Evolutionary conservation across 2,329 filamentous ascomycete species (phyloP).

Genomic region (Stemphylium lycopersici): DNA sequence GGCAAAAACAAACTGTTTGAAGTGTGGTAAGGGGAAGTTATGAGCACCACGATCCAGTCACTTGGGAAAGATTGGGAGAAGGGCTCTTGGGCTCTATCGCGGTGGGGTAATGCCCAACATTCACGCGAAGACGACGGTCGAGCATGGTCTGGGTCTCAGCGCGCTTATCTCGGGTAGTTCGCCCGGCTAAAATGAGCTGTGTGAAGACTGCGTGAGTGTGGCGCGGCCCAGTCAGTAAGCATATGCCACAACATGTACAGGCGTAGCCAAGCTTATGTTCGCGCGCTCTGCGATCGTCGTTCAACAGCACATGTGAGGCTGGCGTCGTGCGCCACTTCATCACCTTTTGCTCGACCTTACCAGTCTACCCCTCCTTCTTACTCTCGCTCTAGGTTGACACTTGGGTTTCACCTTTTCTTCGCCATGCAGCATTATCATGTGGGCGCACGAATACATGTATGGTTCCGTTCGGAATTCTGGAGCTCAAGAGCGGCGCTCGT

Average conservation of each 20-base stretch:
- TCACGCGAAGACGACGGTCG: background rate
- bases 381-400: background rate
- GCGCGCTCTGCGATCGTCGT: conserved; percentile 1
- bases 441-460: background rate
- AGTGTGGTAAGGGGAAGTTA: conserved; percentile 1
- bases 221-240: background rate
- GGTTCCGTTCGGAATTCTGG: background rate
- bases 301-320: background rate
- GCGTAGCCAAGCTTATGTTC: background rate
- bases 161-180: conserved; percentile 1
- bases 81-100: background rate
- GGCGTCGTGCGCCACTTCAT: background rate
- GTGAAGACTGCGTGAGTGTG: background rate
- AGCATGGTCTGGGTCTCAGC: background rate
- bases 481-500: conserved; percentile 1
- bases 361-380: background rate
- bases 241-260: conserved; percentile 10
- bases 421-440: background rate
- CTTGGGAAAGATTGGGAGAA: background rate
- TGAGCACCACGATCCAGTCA: background rate
- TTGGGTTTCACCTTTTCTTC: background rate
- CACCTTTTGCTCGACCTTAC: background rate
- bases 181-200: background rate
- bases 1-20: background rate
- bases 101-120: background rate